Evolutionary conservation across 768 basidiomycete genomes (phyloP), one percentile per base, ranked within the genome.

Genomic region (Boletus rubropictus): DNA sequence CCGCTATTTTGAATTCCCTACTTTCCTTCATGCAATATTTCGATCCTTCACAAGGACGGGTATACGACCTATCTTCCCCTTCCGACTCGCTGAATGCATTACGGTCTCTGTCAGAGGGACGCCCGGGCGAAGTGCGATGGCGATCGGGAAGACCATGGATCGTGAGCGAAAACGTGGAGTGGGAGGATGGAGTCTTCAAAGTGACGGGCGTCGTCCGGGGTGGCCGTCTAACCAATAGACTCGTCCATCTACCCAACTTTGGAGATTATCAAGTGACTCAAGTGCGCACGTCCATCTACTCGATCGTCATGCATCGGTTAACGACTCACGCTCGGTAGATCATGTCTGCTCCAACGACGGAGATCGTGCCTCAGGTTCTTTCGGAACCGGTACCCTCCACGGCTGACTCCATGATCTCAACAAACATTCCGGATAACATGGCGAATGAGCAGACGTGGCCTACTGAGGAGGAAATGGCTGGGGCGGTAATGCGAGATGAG

Each of bases 381-480:
- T 84, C 83, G 0, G 81, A 85, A 57, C 82, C 84, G 0, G 70
- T 78, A 42, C 59, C 72, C 1, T 74, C 79, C 0, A 73, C 80
- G 1, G 88, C 86, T 1, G 94, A 97, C 64, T 92, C 92, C 6
- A 69, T 97, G 40, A 78, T 89, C 11, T 92, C 91, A 1, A 84
- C 78, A 41, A 93, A 95, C 63, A 82, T 88, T 20, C 89, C 86
- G 4, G 94, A 97, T 58, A 84, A 89, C 47, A 76, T 96, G 67
- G 81, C 77, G 29, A 96, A 95, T 62, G 95, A 99, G 59, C 95
- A 99, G 65, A 99, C 95, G 0, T 97, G 95, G 94, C 95, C 95
- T 1, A 95, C 92, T 0, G 92, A 97, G 63, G 95, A 97, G 60
- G 95, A 97, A 64, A 89, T 97, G 84, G 72, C 71, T 18, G 76